Conservation (phyloP, 1,284 basidiomycete species). For the Ceraceosorus guamensis region DNA sequence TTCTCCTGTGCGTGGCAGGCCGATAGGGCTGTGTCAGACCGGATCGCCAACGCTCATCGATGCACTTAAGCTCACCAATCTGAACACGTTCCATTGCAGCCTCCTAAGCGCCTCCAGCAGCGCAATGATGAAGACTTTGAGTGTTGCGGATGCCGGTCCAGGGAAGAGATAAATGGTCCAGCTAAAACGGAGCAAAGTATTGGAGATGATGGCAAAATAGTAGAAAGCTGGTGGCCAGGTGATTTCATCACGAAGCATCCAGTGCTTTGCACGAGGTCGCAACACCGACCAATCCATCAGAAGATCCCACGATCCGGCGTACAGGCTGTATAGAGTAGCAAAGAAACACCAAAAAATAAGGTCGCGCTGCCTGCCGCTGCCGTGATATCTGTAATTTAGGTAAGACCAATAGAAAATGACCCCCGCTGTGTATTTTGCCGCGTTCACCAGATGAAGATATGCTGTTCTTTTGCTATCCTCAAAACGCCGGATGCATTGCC, state of each 20-base stretch:
- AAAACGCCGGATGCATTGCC: conserved; percentile 81
- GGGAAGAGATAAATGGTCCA: conserved; percentile 73
- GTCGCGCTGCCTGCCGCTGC: conserved; percentile 13
- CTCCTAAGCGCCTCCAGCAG: conserved; percentile 62
- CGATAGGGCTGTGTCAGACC: not conserved
- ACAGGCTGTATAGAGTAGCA: conserved; percentile 61
- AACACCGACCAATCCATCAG: conserved; percentile 59
- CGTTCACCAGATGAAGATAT: conserved; percentile 76
- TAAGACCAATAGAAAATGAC: conserved; percentile 38
- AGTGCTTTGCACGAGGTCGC: conserved; percentile 56
- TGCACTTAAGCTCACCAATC: conserved; percentile 44
- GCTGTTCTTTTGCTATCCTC: conserved; percentile 60
- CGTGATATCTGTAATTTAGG: conserved; percentile 40
- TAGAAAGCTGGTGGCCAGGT: conserved; percentile 47
- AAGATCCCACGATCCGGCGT: conserved; percentile 69
- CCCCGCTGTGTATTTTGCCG: conserved; percentile 7
- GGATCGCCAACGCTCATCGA: not conserved
- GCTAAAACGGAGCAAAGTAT: conserved; percentile 68
- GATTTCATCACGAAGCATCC: conserved; percentile 67
- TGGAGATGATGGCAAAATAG: conserved; percentile 55
- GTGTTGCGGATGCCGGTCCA: conserved; percentile 53
- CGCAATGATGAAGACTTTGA: conserved; percentile 62
- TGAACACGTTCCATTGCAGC: too few species aligned
- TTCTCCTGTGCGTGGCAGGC: conserved; percentile 67
- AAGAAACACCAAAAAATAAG: conserved; percentile 52